Base-by-base conservation (phyloP, 2,329 filamentous ascomycete genomes). In the Tolypocladium guangdongense region DNA sequence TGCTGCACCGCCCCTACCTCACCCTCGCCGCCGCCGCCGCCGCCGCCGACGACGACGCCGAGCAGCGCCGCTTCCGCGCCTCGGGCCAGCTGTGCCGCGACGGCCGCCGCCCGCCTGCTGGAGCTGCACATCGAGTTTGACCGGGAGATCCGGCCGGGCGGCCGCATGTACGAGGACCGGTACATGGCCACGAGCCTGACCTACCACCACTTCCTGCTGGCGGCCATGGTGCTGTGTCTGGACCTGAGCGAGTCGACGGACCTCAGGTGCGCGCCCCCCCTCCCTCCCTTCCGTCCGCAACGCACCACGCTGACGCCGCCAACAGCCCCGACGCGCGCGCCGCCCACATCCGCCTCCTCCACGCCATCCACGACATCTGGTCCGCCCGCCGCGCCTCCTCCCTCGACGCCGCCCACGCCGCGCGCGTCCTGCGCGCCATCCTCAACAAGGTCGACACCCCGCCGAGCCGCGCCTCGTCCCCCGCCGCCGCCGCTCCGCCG, bases 161-260 rank as follows among this genome's bases (percentile, higher is more conserved):
- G 80, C 0, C 69, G 76, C 22, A 63, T 84, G 55, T 70, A 74
- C 53, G 70, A 74, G 39, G 75, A 82, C 50, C 70, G 74, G 43
- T 79, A 76, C 64, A 77, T 83, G 67, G 62, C 82, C 8, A 74
- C 74, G 4, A 75, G 74, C 3, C 62, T 83, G 46, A 76, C 75
- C 6, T 66, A 77, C 24, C 77, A 81, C 36, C 78, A 83, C 57
- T 83, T 81, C 55, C 64, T 83, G 30, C 72, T 83, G 20, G 80
- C 80, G 0, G 74, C 78, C 14, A 83, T 82, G 77, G 75, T 83
- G 41, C 60, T 83, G 7, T 83, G 78, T 54, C 63, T 83, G 3
- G 75, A 78, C 56, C 63, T 77, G 14, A 68, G 66, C 27, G 72
- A 74, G 56, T 69, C 68, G 20, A 57, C 60, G 32, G 64, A 69